Evolutionary conservation across 78 protist species (phyloP).

Genomic region (Isochrysis galbana): DNA sequence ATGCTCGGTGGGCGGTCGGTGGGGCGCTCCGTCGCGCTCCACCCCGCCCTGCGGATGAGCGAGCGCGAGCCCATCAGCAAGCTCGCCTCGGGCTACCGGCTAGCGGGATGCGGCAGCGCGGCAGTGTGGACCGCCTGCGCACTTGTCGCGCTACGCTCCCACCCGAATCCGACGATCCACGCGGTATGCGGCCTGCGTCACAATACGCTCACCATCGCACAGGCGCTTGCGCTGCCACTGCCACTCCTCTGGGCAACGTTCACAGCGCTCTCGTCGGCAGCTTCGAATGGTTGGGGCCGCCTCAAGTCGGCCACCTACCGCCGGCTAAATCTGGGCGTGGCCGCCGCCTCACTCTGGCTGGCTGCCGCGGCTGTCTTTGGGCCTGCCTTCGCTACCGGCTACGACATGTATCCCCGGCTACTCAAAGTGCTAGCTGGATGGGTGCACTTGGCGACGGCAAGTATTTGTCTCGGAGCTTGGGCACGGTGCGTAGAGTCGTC

Average conservation of each 20-base stretch:
- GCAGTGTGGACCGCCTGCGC: neutral
- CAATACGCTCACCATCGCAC: conserved; percentile 31
- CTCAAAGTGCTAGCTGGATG: neutral
- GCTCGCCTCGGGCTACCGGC: neutral
- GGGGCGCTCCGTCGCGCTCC: no score
- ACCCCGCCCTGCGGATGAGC: no score
- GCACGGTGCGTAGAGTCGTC: neutral
- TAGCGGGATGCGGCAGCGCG: neutral
- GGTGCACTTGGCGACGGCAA: neutral
- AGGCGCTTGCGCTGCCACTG: conserved; percentile 23
- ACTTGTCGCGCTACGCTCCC: conserved; percentile 12
- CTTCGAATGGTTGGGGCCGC: neutral
- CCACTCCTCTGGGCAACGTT: neutral
- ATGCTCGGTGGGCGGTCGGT: no score
- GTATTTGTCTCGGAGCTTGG: neutral
- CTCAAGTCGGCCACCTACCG: conserved; percentile 15
- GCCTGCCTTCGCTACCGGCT: conserved; percentile 16
- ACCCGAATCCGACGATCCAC: neutral
- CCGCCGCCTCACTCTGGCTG: neutral
- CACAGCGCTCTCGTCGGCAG: neutral
- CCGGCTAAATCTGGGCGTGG: conserved; percentile 10
- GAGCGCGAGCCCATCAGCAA: neutral
- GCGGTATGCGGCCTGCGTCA: conserved; percentile 28
- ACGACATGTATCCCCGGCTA: neutral
- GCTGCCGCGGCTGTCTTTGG: neutral